Base-by-base conservation (phyloP, 73 alveolate species). In the Urostyla sp. region DNA sequence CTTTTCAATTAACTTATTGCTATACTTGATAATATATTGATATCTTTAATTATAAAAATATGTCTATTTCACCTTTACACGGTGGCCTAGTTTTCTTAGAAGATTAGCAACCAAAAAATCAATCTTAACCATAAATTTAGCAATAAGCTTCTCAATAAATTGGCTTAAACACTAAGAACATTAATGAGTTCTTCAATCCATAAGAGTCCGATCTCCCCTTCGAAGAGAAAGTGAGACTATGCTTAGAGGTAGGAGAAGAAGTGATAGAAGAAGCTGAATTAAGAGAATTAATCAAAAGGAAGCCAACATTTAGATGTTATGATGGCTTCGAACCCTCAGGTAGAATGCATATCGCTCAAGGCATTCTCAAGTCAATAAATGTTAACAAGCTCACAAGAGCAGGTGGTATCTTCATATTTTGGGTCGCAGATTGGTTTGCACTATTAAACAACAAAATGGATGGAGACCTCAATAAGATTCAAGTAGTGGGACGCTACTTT, bases 341-440 rank as follows among this genome's bases (percentile, higher is more conserved):
- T 27, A 87, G 99, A 53, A 98, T 98, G 99, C 99, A 98, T 87
- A 98, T 98, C 30, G 99, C 99, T 20, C 96, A 98, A 83, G 99
- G 99, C 36, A 79, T 98, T 44, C 91, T 97, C 67, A 95, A 98
- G 87, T 96, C 99, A 0, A 90, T 96, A 73, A 98, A 94, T 94
- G 99, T 98, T 34, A 98, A 98, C 88, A 95, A 97, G 84, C 79
- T 97, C 59, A 95, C 99, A n/a, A 94, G 91, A 67, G 98, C 99
- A 1, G 99, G 99, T 1, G 98, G 99, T 24, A 83, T 97, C 20
- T 98, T 98, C 91, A 89, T 89, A 35, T 98, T 98, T 89, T 98
- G 99, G 98, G 99, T 98, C 40, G 99, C 99, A 13, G 99, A 98
- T 78, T 98, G 99, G 99, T 98, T 98, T 86, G 99, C 99, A 4